Base-by-base conservation (phyloP, 2,329 filamentous ascomycete species). In the Claviceps digitariae region DNA sequence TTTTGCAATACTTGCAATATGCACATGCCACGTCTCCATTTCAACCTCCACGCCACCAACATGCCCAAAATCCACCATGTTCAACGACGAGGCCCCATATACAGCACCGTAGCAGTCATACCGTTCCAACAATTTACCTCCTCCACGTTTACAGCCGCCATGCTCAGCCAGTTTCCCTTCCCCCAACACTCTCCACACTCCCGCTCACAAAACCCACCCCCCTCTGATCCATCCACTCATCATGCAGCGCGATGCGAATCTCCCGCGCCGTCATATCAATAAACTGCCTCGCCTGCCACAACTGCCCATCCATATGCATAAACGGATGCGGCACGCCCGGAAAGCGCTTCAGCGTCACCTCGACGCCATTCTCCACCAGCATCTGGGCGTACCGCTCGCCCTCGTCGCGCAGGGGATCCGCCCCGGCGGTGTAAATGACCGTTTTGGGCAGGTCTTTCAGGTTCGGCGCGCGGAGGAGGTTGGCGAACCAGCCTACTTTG, bases 271-370 rank as follows among this genome's bases (percentile, higher is more conserved):
- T 68, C 52, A 55, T 57, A 21, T 65, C 58, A 46, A 68, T 69
- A 44, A 67, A 68, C 21, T 67, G 62, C 7, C 61, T 59, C 4
- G 63, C 67, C 59, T 69, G 67, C 66, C 64, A 66, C 36, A 69
- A 58, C 53, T 64, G 59, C 56, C 63, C 64, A 48, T 69, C 71
- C 72, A 74, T 74, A 58, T 74, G 72, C 71, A 73, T 72, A 57
- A 76, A 77, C 0, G 70, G 71, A 56, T 77, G 74, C 10, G 74
- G 74, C 34, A 74, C 69, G 0, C 73, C 73, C 1, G 63, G 57
- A 56, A 74, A 76, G n/a, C 73, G 61, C 59, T 69, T 71, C 55
- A 72, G 56, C 1, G 68, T 69, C 25, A 76, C 73, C 57, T 73
- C 67, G 54, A 70, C 71, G 2, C 74, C 74, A n/a, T 64, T 62